A percentile compares a stretch with the other conserved stretches of the same genome.
Evolutionary conservation across 305 asterid genomes (phyloP).

Genomic region (Solanum hybrid): DNA sequence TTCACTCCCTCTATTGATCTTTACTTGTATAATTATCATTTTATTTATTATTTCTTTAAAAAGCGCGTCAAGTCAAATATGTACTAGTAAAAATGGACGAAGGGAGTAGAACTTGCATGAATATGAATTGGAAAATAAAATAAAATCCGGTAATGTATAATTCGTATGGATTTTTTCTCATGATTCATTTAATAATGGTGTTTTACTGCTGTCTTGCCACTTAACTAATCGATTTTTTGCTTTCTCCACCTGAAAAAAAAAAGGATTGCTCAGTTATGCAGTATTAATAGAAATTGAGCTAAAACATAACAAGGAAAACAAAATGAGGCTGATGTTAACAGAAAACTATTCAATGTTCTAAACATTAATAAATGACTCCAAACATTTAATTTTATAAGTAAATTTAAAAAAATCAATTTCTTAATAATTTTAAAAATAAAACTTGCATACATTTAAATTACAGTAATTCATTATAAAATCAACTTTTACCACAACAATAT

Average conservation of each 20-base stretch:
- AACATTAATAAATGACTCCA: background rate
- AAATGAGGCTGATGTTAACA: too few species aligned
- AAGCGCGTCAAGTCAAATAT: background rate
- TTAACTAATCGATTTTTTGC: slow-evolving; percentile 28
- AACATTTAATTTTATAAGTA: background rate
- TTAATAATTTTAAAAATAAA: too few species aligned
- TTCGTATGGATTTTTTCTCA: background rate
- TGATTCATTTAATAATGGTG: slow-evolving; percentile 12
- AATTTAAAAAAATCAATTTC: background rate
- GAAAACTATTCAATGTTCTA: too few species aligned
- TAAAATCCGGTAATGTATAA: background rate
- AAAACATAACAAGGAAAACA: background rate
- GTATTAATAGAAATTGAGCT: background rate
- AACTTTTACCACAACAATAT: background rate
- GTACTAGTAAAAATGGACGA: background rate
- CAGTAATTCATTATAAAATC: background rate
- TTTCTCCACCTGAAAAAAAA: slow-evolving; percentile 35
- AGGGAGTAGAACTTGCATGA: background rate
- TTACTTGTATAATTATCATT: background rate
- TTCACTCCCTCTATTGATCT: background rate
- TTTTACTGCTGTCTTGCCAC: slow-evolving; percentile 21
- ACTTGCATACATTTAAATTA: background rate
- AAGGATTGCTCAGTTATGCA: background rate
- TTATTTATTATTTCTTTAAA: background rate
- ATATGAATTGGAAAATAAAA: background rate